These are phyloP conservation scores for Apiospora pterosperma DNA, from an alignment of 2,329 filamentous ascomycete genomes.

Conservation along the genomic window DNA sequence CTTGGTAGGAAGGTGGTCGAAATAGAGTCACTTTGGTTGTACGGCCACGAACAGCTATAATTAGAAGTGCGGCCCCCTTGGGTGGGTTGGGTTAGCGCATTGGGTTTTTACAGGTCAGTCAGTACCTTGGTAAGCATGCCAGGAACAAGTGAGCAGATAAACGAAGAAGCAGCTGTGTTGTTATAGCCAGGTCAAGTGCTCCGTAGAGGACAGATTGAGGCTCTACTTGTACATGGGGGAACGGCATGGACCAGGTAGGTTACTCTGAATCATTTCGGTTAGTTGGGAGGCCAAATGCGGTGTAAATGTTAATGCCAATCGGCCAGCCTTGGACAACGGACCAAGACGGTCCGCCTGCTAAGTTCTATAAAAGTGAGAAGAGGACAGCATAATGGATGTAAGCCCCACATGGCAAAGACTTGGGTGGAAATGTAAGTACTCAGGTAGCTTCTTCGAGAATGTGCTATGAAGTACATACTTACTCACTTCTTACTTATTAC, in stretches of 20 bases:
- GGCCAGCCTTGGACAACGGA: background rate
- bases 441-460: slow-evolving; percentile 2
- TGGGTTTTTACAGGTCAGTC: background rate
- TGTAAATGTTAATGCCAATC: background rate
- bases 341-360: background rate
- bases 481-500: background rate
- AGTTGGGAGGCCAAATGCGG: background rate
- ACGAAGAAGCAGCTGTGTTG: background rate
- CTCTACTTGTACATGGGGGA: background rate
- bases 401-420: background rate
- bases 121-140: background rate
- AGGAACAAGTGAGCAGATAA: background rate
- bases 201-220: background rate
- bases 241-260: background rate
- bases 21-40: background rate
- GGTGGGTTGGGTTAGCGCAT: background rate
- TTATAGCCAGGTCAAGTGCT: background rate
- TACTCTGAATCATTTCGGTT: background rate
- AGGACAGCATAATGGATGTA: background rate
- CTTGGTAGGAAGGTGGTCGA: background rate
- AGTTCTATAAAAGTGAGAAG: background rate
- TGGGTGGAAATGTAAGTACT: background rate
- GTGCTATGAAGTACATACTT: background rate
- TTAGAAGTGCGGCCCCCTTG: background rate
- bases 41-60: background rate